Percentiles rank a stretch among this genome's conserved stretches.
Conservation (phyloP, 805 yeast species). For the Deakozyma indianensis region DNA sequence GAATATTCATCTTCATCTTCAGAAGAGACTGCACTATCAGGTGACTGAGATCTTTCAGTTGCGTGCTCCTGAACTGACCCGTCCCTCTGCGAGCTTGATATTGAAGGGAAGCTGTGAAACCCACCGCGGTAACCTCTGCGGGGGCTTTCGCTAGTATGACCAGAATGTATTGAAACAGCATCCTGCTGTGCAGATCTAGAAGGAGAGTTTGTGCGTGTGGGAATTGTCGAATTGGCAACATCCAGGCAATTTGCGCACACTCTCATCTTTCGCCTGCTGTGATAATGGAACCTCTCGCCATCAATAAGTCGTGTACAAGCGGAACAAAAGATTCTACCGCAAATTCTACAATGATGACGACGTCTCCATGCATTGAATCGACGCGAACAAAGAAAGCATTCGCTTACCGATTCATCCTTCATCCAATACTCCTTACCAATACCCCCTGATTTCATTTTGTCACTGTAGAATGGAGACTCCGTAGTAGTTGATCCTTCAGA, state of each 20-base stretch:
- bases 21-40: not conserved
- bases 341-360: constrained; percentile 87
- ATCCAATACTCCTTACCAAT: constrained; percentile 81
- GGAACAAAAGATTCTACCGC: constrained; percentile 91
- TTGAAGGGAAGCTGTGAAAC: too few species aligned
- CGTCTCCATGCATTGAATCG: constrained; percentile 66
- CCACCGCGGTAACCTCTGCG: not conserved
- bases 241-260: constrained; percentile 62
- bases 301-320: constrained; percentile 61
- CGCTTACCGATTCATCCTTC: constrained; percentile 84
- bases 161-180: not conserved
- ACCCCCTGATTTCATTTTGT: constrained; percentile 5
- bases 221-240: constrained; percentile 21
- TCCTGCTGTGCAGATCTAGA: not conserved
- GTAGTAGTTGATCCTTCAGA: not conserved
- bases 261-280: constrained; percentile 45
- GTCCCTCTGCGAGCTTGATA: not conserved
- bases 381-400: constrained; percentile 72
- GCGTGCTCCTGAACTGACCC: not conserved
- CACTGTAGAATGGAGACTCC: not conserved
- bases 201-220: not conserved
- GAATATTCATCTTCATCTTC: not conserved
- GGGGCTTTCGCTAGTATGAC: not conserved
- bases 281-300: constrained; percentile 47
- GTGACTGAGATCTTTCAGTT: not conserved